Conservation (phyloP, 2,329 filamentous ascomycete genomes). For the Penicillium sumatraense region DNA sequence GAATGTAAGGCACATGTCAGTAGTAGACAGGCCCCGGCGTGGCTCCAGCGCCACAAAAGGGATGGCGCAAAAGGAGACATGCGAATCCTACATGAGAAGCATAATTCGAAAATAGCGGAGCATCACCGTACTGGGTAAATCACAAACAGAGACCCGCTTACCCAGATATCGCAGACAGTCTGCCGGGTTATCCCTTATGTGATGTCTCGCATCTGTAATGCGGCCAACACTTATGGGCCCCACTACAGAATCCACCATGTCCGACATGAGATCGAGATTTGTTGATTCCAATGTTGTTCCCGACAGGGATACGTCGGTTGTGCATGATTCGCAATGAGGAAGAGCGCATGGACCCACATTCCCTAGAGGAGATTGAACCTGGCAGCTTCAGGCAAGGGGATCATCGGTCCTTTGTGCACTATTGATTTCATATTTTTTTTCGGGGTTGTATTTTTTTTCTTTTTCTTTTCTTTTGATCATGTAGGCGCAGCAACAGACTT, state of each 20-base stretch:
- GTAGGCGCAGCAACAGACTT: background rate
- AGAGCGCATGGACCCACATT: conserved; percentile 16
- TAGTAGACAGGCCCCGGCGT: conserved; percentile 20
- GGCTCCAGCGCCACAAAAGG: conserved; percentile 21
- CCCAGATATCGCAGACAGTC: conserved; percentile 9
- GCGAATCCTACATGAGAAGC: conserved; percentile 4
- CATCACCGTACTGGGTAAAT: conserved; percentile 16
- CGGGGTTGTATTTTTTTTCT: background rate
- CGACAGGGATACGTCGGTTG: conserved; percentile 11
- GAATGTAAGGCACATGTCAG: conserved; percentile 32
- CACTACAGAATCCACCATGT: conserved; percentile 6
- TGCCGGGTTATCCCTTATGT: conserved; percentile 24
- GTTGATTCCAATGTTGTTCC: background rate
- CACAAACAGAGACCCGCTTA: conserved; percentile 15
- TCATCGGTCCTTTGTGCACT: conserved; percentile 6
- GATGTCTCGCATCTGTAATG: conserved; percentile 24
- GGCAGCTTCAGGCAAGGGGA: conserved; percentile 13
- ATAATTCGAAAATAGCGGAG: conserved; percentile 12
- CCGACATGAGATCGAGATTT: conserved; percentile 7
- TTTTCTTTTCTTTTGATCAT: background rate
- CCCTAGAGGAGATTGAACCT: conserved; percentile 8
- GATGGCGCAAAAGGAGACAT: conserved; percentile 13
- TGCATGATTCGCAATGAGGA: conserved; percentile 19
- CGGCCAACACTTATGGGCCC: background rate
- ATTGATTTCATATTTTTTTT: conserved; percentile 10